Percentiles rank a stretch among this genome's conserved stretches.
These are phyloP conservation scores for Peronosclerospora sorghi DNA, from an alignment of 352 stramenopile species.

Conservation along the genomic window DNA sequence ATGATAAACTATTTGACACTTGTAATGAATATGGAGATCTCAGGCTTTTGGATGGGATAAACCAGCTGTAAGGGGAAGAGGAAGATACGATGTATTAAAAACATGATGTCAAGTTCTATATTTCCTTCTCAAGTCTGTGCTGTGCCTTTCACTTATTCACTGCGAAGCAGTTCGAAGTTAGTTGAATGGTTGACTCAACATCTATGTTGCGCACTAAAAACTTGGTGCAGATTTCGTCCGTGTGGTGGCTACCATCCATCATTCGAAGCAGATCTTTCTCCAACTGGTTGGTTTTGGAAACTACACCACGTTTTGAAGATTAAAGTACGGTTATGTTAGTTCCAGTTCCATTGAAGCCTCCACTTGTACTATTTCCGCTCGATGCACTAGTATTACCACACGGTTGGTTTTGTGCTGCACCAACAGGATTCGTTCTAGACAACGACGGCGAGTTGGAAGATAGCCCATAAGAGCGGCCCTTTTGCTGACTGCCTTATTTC, in stretches of 20 bases:
- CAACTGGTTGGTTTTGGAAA: conserved; percentile 37
- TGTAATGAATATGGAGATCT: conserved; percentile 96
- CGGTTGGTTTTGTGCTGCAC: conserved; percentile 9
- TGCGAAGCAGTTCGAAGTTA: conserved; percentile 55
- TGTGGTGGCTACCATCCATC: conserved; percentile 75
- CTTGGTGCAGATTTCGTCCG: conserved; percentile 77
- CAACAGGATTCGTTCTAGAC: conserved; percentile 22
- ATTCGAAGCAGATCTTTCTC: conserved; percentile 69
- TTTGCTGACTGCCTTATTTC: conserved; percentile 22
- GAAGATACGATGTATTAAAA: conserved; percentile 10
- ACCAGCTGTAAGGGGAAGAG: background rate
- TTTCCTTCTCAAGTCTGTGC: background rate
- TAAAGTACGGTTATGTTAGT: conserved; percentile 12
- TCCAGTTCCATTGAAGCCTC: conserved; percentile 15
- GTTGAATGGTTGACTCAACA: conserved; percentile 47
- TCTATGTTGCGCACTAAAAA: conserved; percentile 62
- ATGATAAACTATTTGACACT: conserved; percentile 94
- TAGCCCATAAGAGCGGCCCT: conserved; percentile 14
- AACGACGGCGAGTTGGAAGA: conserved; percentile 28
- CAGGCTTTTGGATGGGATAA: conserved; percentile 94
- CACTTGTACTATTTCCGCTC: conserved; percentile 9
- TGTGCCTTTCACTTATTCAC: conserved; percentile 58
- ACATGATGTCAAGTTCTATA: conserved; percentile 20
- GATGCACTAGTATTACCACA: conserved; percentile 4
- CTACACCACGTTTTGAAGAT: conserved; percentile 27